phyloP scores from a whole-genome alignment of 129 eudicot species.

The Apium graveolens region DNA sequence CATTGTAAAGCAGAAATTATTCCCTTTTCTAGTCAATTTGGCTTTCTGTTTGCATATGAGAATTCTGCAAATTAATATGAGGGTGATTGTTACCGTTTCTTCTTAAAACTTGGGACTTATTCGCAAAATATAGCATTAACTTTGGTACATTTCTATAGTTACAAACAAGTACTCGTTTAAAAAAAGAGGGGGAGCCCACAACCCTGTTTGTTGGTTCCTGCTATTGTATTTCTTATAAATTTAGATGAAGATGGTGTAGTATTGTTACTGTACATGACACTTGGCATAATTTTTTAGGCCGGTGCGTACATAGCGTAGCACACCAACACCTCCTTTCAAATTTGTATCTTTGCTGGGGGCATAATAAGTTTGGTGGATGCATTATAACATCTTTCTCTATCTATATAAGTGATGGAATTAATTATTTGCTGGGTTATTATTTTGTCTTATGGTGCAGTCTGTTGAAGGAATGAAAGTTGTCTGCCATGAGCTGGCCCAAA shows the following conservation, averaged over 20 bases:
- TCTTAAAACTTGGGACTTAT: neutral
- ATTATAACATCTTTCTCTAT: neutral
- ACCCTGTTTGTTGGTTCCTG: neutral
- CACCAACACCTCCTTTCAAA: neutral
- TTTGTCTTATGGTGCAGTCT: slow-evolving; percentile 44
- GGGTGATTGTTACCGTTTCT: neutral
- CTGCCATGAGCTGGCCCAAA: slow-evolving; percentile 79
- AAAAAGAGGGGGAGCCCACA: neutral
- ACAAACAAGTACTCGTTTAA: neutral
- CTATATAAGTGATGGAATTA: neutral
- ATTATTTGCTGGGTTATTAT: neutral
- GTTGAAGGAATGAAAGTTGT: slow-evolving; percentile 99
- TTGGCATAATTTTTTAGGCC: neutral
- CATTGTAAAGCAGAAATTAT: neutral
- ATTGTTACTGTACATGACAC: neutral
- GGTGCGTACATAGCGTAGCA: neutral
- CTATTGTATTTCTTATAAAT: neutral
- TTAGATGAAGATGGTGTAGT: neutral
- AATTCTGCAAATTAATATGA: neutral
- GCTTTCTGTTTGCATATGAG: neutral
- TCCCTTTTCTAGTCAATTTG: neutral
- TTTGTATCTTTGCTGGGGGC: neutral
- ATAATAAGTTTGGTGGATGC: neutral
- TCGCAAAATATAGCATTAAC: neutral
- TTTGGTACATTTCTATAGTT: neutral